Evolutionary conservation across 1,284 basidiomycete genomes (phyloP).

Genomic region (Boletus hoseneyae): DNA sequence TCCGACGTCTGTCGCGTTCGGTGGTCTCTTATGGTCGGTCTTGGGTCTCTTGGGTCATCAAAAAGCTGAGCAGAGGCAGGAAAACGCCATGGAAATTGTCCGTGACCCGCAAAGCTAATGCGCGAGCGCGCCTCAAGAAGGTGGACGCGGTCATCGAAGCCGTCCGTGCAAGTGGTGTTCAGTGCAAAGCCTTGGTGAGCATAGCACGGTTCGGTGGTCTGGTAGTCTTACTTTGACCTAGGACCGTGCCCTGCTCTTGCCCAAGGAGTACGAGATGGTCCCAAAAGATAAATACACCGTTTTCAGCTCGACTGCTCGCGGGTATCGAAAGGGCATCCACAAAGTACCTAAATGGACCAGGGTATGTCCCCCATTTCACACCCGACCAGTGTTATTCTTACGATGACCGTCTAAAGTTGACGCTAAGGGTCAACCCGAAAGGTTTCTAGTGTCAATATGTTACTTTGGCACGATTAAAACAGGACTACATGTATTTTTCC

Average conservation of each 20-base stretch:
- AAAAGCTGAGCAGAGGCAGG: slow-evolving; percentile 47
- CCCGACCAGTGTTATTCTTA: slow-evolving; percentile 8
- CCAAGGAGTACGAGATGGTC: slow-evolving; percentile 86
- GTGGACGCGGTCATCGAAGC: slow-evolving; percentile 94
- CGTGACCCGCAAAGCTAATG: slow-evolving; percentile 87
- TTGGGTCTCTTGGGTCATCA: not conserved
- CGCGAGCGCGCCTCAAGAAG: slow-evolving; percentile 81
- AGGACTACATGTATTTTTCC: slow-evolving; percentile 76
- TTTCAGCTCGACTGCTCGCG: slow-evolving; percentile 67
- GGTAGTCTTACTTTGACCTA: slow-evolving; percentile 26
- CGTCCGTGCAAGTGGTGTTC: slow-evolving; percentile 76
- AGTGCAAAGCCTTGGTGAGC: slow-evolving; percentile 73
- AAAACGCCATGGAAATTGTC: slow-evolving; percentile 95
- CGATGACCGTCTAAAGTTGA: slow-evolving; percentile 50
- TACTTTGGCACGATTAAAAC: slow-evolving; percentile 43
- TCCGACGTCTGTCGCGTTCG: slow-evolving; percentile 59
- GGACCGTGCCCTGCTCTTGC: slow-evolving; percentile 70
- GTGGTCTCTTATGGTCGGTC: slow-evolving; percentile 75
- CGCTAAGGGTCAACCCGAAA: slow-evolving; percentile 80
- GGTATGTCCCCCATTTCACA: slow-evolving; percentile 45
- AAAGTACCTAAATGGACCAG: slow-evolving; percentile 95
- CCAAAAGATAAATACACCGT: slow-evolving; percentile 94
- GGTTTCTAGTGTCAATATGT: slow-evolving; percentile 68
- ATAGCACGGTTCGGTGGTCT: not conserved
- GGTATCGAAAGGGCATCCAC: slow-evolving; percentile 93